Evolutionary conservation across 2,329 filamentous ascomycete species (phyloP).

Genomic region (Fusarium floridanum): DNA sequence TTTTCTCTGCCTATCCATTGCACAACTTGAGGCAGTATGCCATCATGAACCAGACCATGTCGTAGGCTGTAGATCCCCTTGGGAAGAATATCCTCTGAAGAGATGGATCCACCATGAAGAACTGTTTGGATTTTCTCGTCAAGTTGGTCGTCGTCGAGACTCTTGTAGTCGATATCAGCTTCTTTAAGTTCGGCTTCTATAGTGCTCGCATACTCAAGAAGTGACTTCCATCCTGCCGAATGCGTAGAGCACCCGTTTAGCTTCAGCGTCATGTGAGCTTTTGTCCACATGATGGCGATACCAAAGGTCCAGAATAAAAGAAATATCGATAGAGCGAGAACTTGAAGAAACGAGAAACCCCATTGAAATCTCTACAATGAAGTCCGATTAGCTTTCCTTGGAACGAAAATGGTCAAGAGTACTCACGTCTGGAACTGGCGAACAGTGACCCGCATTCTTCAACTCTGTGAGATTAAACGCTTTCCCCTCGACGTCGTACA

Average conservation of each 20-base stretch:
- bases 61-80: background rate
- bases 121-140: background rate
- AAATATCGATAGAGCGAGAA: background rate
- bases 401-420: background rate
- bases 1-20: background rate
- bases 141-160: background rate
- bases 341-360: slow-evolving; percentile 25
- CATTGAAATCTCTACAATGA: slow-evolving; percentile 6
- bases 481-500: background rate
- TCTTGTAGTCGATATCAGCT: background rate
- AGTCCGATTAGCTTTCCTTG: background rate
- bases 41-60: background rate
- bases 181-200: background rate
- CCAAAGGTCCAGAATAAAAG: background rate
- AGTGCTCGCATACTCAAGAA: background rate
- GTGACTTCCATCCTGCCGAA: slow-evolving; percentile 1
- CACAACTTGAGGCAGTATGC: background rate
- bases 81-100: background rate
- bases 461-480: background rate
- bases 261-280: background rate
- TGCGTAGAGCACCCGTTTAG: background rate
- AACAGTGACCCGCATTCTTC: background rate
- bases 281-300: background rate
- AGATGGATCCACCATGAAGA: slow-evolving; percentile 1
- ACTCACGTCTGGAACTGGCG: slow-evolving; percentile 5